Base-by-base conservation (phyloP, 495 filamentous ascomycete genomes). In the Pseudotulostoma volvatum region DNA sequence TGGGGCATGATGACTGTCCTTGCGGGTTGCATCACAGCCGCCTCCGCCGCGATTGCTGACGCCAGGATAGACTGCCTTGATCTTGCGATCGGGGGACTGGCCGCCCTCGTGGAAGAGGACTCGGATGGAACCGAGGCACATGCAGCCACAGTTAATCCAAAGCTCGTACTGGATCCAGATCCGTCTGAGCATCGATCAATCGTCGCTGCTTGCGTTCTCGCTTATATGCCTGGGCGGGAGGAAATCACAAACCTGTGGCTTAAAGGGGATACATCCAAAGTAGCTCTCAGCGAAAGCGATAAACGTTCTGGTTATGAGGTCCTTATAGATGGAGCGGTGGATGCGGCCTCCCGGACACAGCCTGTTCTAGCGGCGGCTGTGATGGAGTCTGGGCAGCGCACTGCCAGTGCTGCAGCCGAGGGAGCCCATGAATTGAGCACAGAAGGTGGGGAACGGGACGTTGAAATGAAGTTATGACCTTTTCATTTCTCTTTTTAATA, bases 51-150 rank as follows among this genome's bases (percentile, higher is more conserved):
- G 4, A 77, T 97, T 57, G 79, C 79, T 1, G 92, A 97, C 61
- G 92, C 90, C 0, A 85, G 84, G 2, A 94, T 97, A 44, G 90
- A 97, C 51, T 95, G 86, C 55, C 73, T 95, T 21, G 90, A 96
- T 55, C 66, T 93, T 19, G 82, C 93, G 3, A 68, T 80, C 9
- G 90, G 88, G 3, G 90, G 90, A 16, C 80, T 95, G 28, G 85
- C 87, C 11, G 92, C 85, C 7, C 49, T 93, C 14, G 81, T 86
- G 15, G 52, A 64, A 14, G 52, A 63, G 11, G 38, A 23, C 25
- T 15, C 40, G 18, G 49, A 40, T 17, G 33, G n/a, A n/a, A 39
- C 37, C 4, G 53, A 44, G 36, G 53, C 43, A 36, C 57, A 47
- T 31, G 33, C 40, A 1, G 47, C 48, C n/a, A 40, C 37, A 5